phyloP scores from a whole-genome alignment of 1,139 yeast genomes.

The Hyphopichia khmerensis region DNA sequence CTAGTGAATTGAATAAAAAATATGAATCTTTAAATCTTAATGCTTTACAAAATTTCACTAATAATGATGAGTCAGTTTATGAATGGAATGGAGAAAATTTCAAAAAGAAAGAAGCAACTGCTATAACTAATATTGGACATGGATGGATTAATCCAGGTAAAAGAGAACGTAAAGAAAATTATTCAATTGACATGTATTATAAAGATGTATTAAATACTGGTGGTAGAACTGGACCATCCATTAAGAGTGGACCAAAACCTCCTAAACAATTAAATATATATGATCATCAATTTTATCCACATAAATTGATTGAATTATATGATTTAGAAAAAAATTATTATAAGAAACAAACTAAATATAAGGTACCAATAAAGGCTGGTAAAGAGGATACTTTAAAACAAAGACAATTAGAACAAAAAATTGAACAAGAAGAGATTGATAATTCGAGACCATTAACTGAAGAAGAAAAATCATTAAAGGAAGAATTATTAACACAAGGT shows the following conservation, averaged over 20 bases:
- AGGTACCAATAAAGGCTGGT: slow-evolving; percentile 49
- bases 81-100: slow-evolving; percentile 87
- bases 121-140: slow-evolving; percentile 39
- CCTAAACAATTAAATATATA: slow-evolving; percentile 68
- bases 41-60: slow-evolving; percentile 67
- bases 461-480: slow-evolving; percentile 61
- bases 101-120: slow-evolving; percentile 54
- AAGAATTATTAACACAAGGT: slow-evolving; percentile 55
- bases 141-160: slow-evolving; percentile 75
- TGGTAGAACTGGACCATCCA: slow-evolving; percentile 39
- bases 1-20: slow-evolving; percentile 60
- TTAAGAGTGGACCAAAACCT: slow-evolving; percentile 53
- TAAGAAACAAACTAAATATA: slow-evolving; percentile 50
- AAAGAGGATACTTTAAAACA: slow-evolving; percentile 40
- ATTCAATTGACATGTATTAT: slow-evolving; percentile 76
- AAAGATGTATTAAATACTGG: slow-evolving; percentile 75
- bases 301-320: slow-evolving; percentile 57
- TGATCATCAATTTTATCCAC: slow-evolving; percentile 74
- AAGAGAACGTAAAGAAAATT: slow-evolving; percentile 77
- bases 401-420: slow-evolving; percentile 51
- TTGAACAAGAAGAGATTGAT: slow-evolving; percentile 62
- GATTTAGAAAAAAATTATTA: slow-evolving; percentile 66
- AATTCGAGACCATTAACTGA: slow-evolving; percentile 67
- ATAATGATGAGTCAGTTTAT: slow-evolving; percentile 66
- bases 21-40: slow-evolving; percentile 68